phyloP scores from a whole-genome alignment of 2,329 filamentous ascomycete species.

The Sporothrix schenckii region DNA sequence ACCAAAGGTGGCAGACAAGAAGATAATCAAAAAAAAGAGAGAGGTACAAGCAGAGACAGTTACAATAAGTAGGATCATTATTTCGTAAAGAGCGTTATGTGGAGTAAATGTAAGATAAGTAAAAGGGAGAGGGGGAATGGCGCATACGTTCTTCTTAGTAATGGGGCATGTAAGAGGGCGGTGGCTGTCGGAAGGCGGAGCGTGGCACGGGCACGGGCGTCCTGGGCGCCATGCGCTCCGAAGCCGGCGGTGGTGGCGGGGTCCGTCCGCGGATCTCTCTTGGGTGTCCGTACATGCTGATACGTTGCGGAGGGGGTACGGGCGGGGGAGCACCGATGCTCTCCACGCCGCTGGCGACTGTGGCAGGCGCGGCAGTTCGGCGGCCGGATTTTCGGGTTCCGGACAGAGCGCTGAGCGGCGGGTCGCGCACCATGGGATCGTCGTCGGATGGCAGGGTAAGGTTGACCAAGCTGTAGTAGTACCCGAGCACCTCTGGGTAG shows the following conservation, averaged over 20 bases:
- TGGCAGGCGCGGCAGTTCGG: constrained; percentile 44
- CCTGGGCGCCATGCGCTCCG: constrained; percentile 31
- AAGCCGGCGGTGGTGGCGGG: constrained; percentile 32
- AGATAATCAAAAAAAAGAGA: not conserved
- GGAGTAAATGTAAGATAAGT: not conserved
- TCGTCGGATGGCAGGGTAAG: constrained; percentile 66
- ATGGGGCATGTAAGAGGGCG: constrained; percentile 31
- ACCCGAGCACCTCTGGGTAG: constrained; percentile 80
- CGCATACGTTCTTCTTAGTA: constrained; percentile 28
- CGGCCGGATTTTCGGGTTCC: constrained; percentile 53
- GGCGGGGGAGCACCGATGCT: constrained; percentile 25
- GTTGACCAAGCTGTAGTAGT: constrained; percentile 73
- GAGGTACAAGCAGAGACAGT: not conserved
- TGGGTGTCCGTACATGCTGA: constrained; percentile 29
- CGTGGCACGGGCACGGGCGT: constrained; percentile 32
- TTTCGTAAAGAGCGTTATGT: not conserved
- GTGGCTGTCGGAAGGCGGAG: constrained; percentile 30
- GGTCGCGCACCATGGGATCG: constrained; percentile 61
- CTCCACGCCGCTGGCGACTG: constrained; percentile 25
- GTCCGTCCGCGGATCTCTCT: constrained; percentile 33
- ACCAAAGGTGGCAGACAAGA: constrained; percentile 5
- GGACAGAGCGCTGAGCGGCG: constrained; percentile 59
- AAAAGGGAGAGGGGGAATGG: not conserved
- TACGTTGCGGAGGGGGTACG: constrained; percentile 11
- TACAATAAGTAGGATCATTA: not conserved